Base-by-base conservation (phyloP, 179 eudicot genomes). In the Patellifolia procumbens region DNA sequence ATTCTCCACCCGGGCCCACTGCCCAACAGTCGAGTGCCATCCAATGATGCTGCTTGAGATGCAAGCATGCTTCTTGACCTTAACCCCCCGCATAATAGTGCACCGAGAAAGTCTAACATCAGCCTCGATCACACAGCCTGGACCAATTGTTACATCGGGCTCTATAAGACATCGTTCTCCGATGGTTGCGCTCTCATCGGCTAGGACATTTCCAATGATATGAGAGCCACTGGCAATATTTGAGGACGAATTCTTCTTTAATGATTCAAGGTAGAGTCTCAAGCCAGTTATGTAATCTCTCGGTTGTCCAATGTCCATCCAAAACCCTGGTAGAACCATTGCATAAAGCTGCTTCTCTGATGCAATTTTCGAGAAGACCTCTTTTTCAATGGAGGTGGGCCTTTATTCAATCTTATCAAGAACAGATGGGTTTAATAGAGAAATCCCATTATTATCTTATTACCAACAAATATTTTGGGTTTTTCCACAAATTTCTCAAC, bases 301-400 rank as follows among this genome's bases (percentile, higher is more conserved):
- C 42, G 98, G 98, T 75, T 92, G 97, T 15, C 98, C 98, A 78
- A 92, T 86, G 86, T 94, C 98, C 98, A 94, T 94, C 98, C 96
- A 90, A 73, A 93, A 93, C 39, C 98, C 96, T 0, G 97, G 91
- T 22, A 92, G 69, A 58, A 92, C 96, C 97, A 94, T 94, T 12
- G 96, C 98, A 60, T 72, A 89, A 20, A 94, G 92, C 74, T 84
- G 78, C 17, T 81, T 84, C 69, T 89, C 92, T 0, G 86, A 81
- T 29, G 98, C 98, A 46, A 94, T 90, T 78, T 82, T 85, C 0
- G 97, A 97, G 81, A 94, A 94, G 9, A 89, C 87, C 80, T 94
- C 98, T 73, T 94, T 94, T 70, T 94, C 98, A 5, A 94, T 94
- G 35, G 97, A 94, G 68, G 96, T 91, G 79, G 96, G 98, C 66